Base-by-base conservation (phyloP, 306 rosid species). In the Urtica urens region DNA sequence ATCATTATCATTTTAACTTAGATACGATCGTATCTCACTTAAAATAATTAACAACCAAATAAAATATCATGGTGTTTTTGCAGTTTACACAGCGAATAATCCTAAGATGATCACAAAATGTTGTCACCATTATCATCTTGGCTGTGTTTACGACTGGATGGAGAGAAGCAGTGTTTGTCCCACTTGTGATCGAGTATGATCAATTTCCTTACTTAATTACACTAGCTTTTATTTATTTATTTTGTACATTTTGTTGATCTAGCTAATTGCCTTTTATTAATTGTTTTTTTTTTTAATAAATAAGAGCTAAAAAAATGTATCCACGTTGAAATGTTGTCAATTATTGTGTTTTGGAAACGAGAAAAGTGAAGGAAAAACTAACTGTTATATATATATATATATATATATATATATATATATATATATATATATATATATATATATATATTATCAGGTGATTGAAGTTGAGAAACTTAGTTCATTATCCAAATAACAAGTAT, bases 101-200 rank as follows among this genome's bases (percentile, higher is more conserved):
- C 86, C 81, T 0, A 67, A 31, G 71, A 64, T 63, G 13, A 26
- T 29, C 2, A 6, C 64, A 11, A 5, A 53, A 26, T 78, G 81
- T 53, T 28, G 33, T 10, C 78, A 71, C 44, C 39, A 54, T 23
- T 74, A 38, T 37, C 86, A 74, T 55, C 81, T 78, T 46, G 12
- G 58, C 9, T 78, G 81, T 22, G 67, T 74, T 53, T 68, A 29
- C 19, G 81, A 66, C 5, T 78, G 81, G 86, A 6, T 11, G 41
- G 55, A 74, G 60, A 61, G 52, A 58, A 60, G 63, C 35, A 15
- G 41, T 2, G 53, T 43, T 6, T 71, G 78, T 38, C 86, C 81
- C 17, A 2, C 25, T 31, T 78, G 85, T 49, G 28, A 49, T 46
- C 6, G 31, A 63, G 85, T 78, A 63, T 2, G 42, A n/a, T 9